Base-by-base conservation (phyloP, 2,329 filamentous ascomycete species). In the Aspergillus unguis region DNA sequence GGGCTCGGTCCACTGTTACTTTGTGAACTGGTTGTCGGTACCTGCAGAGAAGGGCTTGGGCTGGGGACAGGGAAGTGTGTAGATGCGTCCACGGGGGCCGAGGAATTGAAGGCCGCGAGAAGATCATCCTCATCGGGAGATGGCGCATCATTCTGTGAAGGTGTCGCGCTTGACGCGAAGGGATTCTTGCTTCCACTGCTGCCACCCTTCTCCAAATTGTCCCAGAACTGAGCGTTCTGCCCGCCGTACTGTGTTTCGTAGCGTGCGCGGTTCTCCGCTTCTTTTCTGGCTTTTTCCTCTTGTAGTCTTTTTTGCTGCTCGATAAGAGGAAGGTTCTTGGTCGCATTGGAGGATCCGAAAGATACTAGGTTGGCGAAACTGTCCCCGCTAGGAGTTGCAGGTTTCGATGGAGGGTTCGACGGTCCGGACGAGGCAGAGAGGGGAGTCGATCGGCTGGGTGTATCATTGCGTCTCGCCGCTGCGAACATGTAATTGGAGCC, bases 211-310 rank as follows among this genome's bases (percentile, higher is more conserved):
- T 84, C 90, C 44, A 94, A 74, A 9, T 74, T 82, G 65, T 94
- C 88, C 85, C 87, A 92, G 66, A 90, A 90, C 56, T 85, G 83
- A 8, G 82, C 80, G 63, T 85, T 77, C 44, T 73, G 73, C 3
- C 68, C 84, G 2, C 89, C 90, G 70, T 90, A 96, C 55, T 92
- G 85, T 29, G 83, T 80, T 59, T 94, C 89, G 62, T 85, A 82
- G 67, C 85, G 83, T 63, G 80, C 86, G 63, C 80, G 82, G 65
- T 83, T 82, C 67, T 92, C 86, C 53, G 86, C 86, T 55, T 91
- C 88, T 68, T 92, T 88, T 67, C 77, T 83, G 32, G 80, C 77
- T 72, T 84, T 89, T 70, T 90, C 86, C 70, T 95, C 89, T 59
- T 88, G 83, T 59, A 96, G 73, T 56, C 84, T 87, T 63, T 76